These are phyloP conservation scores for Erysimum cheiranthoides DNA, from an alignment of 345 rosid genomes.

Conservation along the genomic window DNA sequence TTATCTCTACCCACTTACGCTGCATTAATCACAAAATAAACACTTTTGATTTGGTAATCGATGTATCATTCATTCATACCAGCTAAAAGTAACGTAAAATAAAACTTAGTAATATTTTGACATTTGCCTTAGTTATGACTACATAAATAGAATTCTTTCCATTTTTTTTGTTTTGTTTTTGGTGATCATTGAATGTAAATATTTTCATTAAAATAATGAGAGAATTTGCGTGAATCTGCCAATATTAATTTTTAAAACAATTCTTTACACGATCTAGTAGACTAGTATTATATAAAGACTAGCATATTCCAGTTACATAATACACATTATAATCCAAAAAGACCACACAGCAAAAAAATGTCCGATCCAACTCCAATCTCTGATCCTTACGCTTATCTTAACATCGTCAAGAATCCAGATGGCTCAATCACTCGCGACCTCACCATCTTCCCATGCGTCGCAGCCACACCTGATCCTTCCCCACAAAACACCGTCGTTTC, in stretches of 20 bases:
- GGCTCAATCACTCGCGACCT: slow-evolving; percentile 49
- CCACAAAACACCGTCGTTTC: slow-evolving; percentile 35
- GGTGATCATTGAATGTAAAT: neutral
- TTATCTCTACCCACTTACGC: neutral
- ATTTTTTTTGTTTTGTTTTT: neutral
- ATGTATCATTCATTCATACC: neutral
- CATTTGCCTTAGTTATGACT: neutral
- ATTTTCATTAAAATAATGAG: neutral
- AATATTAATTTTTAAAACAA: neutral
- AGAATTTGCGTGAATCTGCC: neutral
- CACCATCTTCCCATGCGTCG: neutral
- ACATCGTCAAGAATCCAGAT: slow-evolving; percentile 44
- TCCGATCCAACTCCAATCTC: slow-evolving; percentile 30
- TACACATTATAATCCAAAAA: neutral
- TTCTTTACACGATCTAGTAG: neutral
- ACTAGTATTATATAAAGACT: slow-evolving; percentile 24
- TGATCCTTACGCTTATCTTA: slow-evolving; percentile 46
- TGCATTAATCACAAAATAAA: neutral
- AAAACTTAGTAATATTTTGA: neutral
- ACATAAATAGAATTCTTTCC: too few relatives aligned
- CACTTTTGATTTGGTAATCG: neutral
- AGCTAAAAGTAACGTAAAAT: neutral
- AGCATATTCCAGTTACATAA: neutral
- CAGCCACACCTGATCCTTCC: slow-evolving; percentile 39
- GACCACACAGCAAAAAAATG: neutral